A percentile compares a stretch with the other conserved stretches of the same genome.
phyloP scores from a whole-genome alignment of 202 grass and related monocot genomes.

The Cymbopogon flexuosus region DNA sequence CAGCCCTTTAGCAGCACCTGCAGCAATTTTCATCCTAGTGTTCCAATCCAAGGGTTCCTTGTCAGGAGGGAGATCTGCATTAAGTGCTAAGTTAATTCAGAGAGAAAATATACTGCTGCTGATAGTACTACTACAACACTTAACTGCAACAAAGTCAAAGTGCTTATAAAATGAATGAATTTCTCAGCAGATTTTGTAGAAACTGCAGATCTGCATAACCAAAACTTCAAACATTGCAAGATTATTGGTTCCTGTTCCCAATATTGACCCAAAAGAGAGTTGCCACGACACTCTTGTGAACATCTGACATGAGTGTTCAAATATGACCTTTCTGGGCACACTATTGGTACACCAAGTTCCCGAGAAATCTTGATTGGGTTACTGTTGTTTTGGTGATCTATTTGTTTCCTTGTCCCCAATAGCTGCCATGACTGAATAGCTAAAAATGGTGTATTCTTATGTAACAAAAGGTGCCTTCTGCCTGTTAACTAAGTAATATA shows the following conservation, averaged over 20 bases:
- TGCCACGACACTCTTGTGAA: not conserved
- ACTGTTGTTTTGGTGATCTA: slow-evolving; percentile 8
- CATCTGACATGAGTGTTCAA: slow-evolving; percentile 5
- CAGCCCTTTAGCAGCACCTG: slow-evolving; percentile 82
- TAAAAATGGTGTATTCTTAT: not conserved
- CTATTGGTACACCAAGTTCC: slow-evolving; percentile 3
- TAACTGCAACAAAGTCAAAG: slow-evolving; percentile 1
- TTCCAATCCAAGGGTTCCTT: slow-evolving; percentile 72
- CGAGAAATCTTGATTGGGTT: slow-evolving; percentile 11
- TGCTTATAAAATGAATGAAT: not conserved
- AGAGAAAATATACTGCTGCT: not conserved
- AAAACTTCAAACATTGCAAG: not conserved
- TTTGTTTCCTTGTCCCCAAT: slow-evolving; percentile 26
- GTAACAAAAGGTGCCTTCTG: not conserved
- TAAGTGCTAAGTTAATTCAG: slow-evolving; percentile 35
- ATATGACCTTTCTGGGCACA: slow-evolving; percentile 20
- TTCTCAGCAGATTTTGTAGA: not conserved
- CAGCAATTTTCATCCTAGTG: slow-evolving; percentile 90
- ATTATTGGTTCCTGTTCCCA: not conserved
- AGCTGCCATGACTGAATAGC: slow-evolving; percentile 5
- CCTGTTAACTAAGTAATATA: not conserved
- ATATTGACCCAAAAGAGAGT: slow-evolving; percentile 7
- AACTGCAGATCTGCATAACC: not conserved
- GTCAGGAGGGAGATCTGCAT: slow-evolving; percentile 70
- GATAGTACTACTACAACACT: not conserved